phyloP scores from a whole-genome alignment of 2,329 filamentous ascomycete genomes.

The Domatiomyces catenatus region DNA sequence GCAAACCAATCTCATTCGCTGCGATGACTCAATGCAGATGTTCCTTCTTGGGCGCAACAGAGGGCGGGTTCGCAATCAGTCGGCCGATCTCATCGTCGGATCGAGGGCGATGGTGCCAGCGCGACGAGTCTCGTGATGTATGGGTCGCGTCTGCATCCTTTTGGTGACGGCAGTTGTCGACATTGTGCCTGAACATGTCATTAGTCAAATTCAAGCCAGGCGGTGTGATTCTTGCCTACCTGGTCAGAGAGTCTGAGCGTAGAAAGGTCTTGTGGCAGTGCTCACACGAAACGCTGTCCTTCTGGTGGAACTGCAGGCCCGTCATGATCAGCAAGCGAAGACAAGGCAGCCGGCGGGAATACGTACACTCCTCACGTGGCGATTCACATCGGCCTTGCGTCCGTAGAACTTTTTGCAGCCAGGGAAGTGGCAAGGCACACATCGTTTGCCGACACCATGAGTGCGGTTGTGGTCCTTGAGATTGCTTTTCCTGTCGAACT shows the following conservation, averaged over 20 bases:
- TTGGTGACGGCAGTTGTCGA: not conserved
- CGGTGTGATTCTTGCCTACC: not conserved
- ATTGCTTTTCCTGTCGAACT: not conserved
- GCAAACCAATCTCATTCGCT: too few relatives aligned
- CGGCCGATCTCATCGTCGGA: not conserved
- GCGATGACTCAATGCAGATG: not conserved
- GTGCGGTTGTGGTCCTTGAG: not conserved
- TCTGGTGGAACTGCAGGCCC: not conserved
- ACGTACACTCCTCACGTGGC: not conserved
- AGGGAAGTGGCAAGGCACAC: not conserved
- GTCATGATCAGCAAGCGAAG: not conserved
- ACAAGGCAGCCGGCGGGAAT: not conserved
- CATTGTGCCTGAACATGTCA: not conserved
- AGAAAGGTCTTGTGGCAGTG: not conserved
- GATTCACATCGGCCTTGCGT: not conserved
- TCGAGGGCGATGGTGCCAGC: not conserved
- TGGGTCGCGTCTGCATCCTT: not conserved
- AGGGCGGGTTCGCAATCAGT: not conserved
- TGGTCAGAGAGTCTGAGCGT: not conserved
- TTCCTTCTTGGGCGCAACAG: not conserved
- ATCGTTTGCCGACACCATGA: not conserved
- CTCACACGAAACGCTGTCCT: not conserved
- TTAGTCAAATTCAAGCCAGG: not conserved
- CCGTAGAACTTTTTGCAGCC: not conserved
- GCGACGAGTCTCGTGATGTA: not conserved